Evolutionary conservation across 306 rosid genomes (phyloP).

Genomic region (Rubus idaeus): DNA sequence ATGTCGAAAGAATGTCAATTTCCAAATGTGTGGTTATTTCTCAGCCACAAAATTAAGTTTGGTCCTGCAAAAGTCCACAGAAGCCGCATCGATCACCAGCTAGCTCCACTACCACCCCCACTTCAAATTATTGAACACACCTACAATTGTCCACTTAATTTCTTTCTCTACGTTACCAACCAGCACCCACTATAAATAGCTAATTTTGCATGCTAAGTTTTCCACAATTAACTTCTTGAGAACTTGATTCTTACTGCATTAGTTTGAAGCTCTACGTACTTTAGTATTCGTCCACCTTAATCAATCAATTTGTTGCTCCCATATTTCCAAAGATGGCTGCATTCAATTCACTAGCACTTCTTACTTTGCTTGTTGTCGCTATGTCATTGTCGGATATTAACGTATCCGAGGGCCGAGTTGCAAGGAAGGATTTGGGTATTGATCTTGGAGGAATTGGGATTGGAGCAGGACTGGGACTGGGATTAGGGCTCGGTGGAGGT

Average conservation of each 20-base stretch:
- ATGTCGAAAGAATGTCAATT: background rate
- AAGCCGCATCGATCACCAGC: background rate
- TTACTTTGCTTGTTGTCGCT: conserved; percentile 44
- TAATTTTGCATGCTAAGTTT: background rate
- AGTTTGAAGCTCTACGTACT: background rate
- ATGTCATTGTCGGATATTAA: conserved; percentile 8
- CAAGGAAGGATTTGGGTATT: conserved; percentile 61
- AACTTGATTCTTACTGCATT: background rate
- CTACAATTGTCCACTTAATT: conserved; percentile 3
- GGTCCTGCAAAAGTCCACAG: conserved; percentile 1
- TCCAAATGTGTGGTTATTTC: background rate
- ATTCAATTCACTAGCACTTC: conserved; percentile 32
- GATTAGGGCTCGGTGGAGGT: conserved; percentile 39
- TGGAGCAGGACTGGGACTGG: conserved; percentile 47
- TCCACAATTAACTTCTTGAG: background rate
- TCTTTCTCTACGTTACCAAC: background rate
- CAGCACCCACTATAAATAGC: background rate
- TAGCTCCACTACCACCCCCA: background rate
- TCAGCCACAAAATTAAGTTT: conserved; percentile 5
- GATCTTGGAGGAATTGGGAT: conserved; percentile 62
- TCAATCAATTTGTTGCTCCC: background rate
- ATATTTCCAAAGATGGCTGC: conserved; percentile 36
- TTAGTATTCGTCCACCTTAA: background rate
- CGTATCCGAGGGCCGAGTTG: conserved; percentile 47
- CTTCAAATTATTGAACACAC: background rate